Evolutionary conservation across 768 basidiomycete species (phyloP), one percentile per base, ranked within the genome.

Genomic region (Boletus sp.): DNA sequence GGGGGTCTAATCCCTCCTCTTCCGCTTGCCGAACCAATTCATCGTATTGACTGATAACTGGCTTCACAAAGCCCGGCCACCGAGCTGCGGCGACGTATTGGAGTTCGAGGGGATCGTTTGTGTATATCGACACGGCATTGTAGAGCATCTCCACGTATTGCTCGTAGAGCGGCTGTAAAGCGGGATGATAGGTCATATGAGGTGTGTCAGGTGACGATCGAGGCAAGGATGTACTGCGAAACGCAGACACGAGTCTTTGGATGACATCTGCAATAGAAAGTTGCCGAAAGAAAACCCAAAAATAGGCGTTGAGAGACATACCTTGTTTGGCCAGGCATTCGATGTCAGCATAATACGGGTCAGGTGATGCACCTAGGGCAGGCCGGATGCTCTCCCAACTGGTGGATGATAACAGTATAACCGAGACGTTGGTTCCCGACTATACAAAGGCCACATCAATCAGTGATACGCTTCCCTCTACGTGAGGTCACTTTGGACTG

Each of bases 61-160:
- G 89, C 50, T 83, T 79, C 1, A 86, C 79, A 60, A 90, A 92
- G 2, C 83, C 86, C 0, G 90, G 88, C 90, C 91, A 93, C 21
- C 84, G 78, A 7, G 90, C 87, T 0, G 86, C 83, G 3, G 87
- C 82, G 29, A 93, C 79, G 63, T 92, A 93, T 40, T 80, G 78
- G 1, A 93, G 75, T 63, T 93, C 90, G 46, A 81, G 66, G 1
- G 83, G 80, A 62, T 91, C 84, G 38, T 77, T 79, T 4, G 81
- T 83, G 67, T 84, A 90, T 7, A 82, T 76, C 21, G 78, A 78
- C 64, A 89, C 84, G 30, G 81, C 74, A 44, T 81, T 79, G 63
- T 81, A 82, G 3, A 93, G 68, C 10, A 80, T 74, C 7, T 79
- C 74, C 19, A 77, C 65, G 56, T 86, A 93, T 52, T 86, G 83